Percentiles rank a stretch among this genome's conserved stretches.
Conservation (phyloP, 495 filamentous ascomycete genomes). For the Polyplosphaeria fusca region DNA sequence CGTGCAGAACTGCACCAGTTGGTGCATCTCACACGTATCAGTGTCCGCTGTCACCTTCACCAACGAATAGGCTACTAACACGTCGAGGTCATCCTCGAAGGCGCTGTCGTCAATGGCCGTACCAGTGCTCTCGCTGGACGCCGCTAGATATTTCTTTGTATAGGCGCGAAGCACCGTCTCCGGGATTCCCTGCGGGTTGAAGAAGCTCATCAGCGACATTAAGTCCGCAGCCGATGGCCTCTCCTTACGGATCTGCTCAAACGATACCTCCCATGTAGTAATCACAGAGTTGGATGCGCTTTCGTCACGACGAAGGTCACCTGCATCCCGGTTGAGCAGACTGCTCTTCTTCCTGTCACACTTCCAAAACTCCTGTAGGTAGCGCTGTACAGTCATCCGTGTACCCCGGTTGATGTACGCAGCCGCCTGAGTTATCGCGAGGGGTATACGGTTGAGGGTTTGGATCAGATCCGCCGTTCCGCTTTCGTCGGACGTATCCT, state of each 20-base stretch:
- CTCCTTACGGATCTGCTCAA: constrained; percentile 42
- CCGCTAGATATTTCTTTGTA: neutral
- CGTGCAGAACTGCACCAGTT: too few relatives aligned
- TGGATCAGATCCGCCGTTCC: neutral
- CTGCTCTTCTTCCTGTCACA: constrained; percentile 36
- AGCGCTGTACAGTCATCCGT: constrained; percentile 25
- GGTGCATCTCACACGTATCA: too few relatives aligned
- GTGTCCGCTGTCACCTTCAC: too few relatives aligned
- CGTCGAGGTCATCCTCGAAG: too few relatives aligned
- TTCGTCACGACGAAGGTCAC: constrained; percentile 38
- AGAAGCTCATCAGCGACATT: too few relatives aligned
- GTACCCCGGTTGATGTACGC: constrained; percentile 22
- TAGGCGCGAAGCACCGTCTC: constrained; percentile 13
- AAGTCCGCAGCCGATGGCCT: constrained; percentile 34
- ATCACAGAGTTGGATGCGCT: constrained; percentile 40
- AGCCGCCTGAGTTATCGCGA: too few relatives aligned
- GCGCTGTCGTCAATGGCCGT: too few relatives aligned
- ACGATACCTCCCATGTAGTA: constrained; percentile 50
- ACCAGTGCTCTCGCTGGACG: too few relatives aligned
- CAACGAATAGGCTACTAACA: too few relatives aligned
- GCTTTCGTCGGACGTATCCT: neutral
- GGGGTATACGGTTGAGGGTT: constrained; percentile 3
- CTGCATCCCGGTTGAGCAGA: constrained; percentile 36
- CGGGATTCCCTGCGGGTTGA: constrained; percentile 41
- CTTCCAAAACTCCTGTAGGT: constrained; percentile 42